phyloP scores from a whole-genome alignment of 495 filamentous ascomycete genomes.

The Sabuloglossum arenarium region DNA sequence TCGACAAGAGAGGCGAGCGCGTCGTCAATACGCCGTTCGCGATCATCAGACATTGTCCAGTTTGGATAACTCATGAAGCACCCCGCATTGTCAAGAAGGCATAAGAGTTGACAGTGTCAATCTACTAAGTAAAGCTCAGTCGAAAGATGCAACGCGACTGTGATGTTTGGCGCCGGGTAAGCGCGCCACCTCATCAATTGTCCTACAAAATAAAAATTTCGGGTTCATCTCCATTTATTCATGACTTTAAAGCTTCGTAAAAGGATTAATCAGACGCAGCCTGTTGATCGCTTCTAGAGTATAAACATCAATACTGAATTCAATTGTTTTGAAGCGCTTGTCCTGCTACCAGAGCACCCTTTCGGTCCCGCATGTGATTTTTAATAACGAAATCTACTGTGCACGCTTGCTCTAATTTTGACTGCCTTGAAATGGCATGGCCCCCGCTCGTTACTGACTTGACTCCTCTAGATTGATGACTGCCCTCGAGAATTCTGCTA shows the following conservation, averaged over 20 bases:
- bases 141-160: too few relatives aligned
- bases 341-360: too few relatives aligned
- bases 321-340: too few relatives aligned
- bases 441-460: not conserved
- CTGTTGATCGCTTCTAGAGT: not conserved
- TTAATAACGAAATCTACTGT: not conserved
- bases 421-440: not conserved
- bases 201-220: too few relatives aligned
- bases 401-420: not conserved
- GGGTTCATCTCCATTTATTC: too few relatives aligned
- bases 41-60: conserved; percentile 4
- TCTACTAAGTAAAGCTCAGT: too few relatives aligned
- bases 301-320: not conserved
- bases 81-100: not conserved
- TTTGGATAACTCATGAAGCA: not conserved
- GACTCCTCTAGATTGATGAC: not conserved
- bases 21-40: conserved; percentile 26
- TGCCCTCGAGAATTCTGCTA: not conserved
- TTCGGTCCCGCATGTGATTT: too few relatives aligned
- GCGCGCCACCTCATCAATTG: too few relatives aligned
- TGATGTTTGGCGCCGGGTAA: too few relatives aligned
- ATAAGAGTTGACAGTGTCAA: not conserved
- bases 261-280: not conserved
- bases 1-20: conserved; percentile 34
- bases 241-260: too few relatives aligned